Evolutionary conservation across 169 alveolate genomes (phyloP).

Genomic region (Cyclospora cayetanensis): DNA sequence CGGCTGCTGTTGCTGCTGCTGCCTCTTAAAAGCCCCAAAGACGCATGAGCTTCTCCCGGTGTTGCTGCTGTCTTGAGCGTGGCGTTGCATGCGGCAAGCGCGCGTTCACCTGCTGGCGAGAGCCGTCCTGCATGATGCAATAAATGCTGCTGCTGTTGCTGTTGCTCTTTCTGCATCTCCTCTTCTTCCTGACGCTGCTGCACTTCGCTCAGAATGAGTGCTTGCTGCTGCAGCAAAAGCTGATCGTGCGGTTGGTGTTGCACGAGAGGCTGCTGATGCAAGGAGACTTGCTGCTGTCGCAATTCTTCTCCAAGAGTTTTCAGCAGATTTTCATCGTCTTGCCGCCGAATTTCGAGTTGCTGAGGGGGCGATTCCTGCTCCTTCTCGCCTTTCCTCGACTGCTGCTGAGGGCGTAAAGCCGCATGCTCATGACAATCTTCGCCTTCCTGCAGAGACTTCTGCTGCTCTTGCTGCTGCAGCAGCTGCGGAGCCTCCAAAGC

Average conservation of each 20-base stretch:
- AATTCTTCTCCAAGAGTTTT: background rate
- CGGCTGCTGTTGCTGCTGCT: background rate
- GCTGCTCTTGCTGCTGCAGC: background rate
- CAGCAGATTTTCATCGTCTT: background rate
- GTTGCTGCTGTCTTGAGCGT: too few relatives aligned
- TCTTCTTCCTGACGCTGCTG: background rate
- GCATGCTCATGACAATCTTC: too few relatives aligned
- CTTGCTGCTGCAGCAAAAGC: background rate
- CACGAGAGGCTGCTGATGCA: constrained; percentile 12
- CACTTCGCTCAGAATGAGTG: too few relatives aligned
- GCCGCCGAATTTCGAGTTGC: background rate
- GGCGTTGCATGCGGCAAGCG: too few relatives aligned
- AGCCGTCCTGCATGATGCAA: too few relatives aligned
- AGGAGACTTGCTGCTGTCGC: background rate
- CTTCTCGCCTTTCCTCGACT: too few relatives aligned
- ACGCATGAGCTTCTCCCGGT: too few relatives aligned
- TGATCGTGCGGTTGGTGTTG: background rate
- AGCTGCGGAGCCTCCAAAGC: background rate
- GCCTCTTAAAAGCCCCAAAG: too few relatives aligned
- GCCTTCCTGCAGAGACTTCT: too few relatives aligned
- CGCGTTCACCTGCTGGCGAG: too few relatives aligned
- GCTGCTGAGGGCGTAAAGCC: too few relatives aligned
- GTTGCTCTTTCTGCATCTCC: background rate
- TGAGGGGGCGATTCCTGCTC: too few relatives aligned
- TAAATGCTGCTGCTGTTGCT: background rate